phyloP scores from a whole-genome alignment of 768 basidiomycete species.

The Boletales sp. region DNA sequence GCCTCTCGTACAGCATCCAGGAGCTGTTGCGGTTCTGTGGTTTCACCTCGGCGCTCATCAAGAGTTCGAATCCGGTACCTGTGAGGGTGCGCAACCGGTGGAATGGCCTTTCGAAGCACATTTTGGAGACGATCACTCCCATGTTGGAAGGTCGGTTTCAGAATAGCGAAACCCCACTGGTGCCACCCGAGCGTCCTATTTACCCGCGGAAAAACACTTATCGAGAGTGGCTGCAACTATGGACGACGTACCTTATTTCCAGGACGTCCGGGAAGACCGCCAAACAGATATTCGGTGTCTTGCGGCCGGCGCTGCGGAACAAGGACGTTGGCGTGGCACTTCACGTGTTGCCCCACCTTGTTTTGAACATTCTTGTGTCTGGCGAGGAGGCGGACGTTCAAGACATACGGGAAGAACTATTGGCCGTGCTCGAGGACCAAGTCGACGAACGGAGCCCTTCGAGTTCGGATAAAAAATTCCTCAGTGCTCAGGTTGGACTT shows the following conservation, averaged over 20 bases:
- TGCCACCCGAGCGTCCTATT: slow-evolving; percentile 60
- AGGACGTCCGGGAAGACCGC: slow-evolving; percentile 57
- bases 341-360: slow-evolving; percentile 86
- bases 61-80: slow-evolving; percentile 47
- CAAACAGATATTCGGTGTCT: slow-evolving; percentile 68
- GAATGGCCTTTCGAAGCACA: slow-evolving; percentile 75
- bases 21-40: slow-evolving; percentile 84
- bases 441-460: slow-evolving; percentile 58
- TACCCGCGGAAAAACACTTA: slow-evolving; percentile 78
- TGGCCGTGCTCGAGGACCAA: slow-evolving; percentile 84
- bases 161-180: slow-evolving; percentile 41
- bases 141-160: slow-evolving; percentile 70
- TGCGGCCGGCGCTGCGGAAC: slow-evolving; percentile 72
- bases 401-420: slow-evolving; percentile 70
- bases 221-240: slow-evolving; percentile 92
- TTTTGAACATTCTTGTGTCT: slow-evolving; percentile 79
- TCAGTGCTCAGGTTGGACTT: slow-evolving; percentile 84
- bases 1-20: slow-evolving; percentile 89
- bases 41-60: slow-evolving; percentile 76
- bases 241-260: slow-evolving; percentile 79
- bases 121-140: slow-evolving; percentile 82
- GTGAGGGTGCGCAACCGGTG: slow-evolving; percentile 72
- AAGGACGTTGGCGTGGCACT: slow-evolving; percentile 95
- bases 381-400: slow-evolving; percentile 59
- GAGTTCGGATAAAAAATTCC: slow-evolving; percentile 72